These are phyloP conservation scores for Musa beccarii DNA, from an alignment of 176 grass and related monocot genomes.

Conservation along the genomic window DNA sequence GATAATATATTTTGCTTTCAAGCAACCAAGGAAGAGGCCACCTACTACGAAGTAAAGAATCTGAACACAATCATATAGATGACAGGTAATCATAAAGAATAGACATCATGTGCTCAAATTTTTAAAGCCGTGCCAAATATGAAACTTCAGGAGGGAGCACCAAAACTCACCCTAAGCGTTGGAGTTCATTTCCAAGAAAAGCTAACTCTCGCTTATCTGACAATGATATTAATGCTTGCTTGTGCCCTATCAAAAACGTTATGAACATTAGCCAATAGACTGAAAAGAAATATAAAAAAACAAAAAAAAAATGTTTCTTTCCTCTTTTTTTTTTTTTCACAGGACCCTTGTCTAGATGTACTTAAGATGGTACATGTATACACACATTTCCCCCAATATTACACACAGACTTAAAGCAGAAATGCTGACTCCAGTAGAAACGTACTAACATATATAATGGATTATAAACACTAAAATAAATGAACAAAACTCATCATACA, in stretches of 20 bases:
- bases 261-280: background rate
- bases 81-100: background rate
- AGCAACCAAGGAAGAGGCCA: background rate
- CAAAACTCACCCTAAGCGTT: constrained; percentile 43
- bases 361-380: too few species aligned
- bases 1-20: background rate
- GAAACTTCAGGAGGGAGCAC: background rate
- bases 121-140: background rate
- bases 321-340: background rate
- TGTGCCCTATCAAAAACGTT: constrained; percentile 23
- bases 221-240: constrained; percentile 58
- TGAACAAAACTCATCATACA: too few species aligned
- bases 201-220: constrained; percentile 51
- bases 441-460: too few species aligned
- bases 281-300: too few species aligned
- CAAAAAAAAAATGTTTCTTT: background rate
- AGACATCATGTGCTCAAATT: background rate
- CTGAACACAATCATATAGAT: background rate
- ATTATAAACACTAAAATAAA: too few species aligned
- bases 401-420: too few species aligned
- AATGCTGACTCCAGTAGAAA: too few species aligned
- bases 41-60: background rate
- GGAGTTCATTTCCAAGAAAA: constrained; percentile 53
- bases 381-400: too few species aligned
- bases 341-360: background rate